Conservation (phyloP, 2,329 filamentous ascomycete genomes). For the Aureobasidium pullulans region DNA sequence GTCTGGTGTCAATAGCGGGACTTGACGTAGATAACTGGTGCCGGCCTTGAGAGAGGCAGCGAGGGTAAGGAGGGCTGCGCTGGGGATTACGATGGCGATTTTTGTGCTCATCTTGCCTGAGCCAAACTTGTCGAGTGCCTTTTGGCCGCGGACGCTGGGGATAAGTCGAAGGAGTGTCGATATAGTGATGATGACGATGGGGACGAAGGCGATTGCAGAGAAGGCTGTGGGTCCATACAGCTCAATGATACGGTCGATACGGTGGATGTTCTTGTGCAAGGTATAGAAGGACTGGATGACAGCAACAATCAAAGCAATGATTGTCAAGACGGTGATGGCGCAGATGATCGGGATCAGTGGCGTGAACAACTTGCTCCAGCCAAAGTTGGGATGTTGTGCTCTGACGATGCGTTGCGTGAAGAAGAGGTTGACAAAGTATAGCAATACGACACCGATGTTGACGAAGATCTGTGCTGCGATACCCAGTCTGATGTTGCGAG, state of each 20-base stretch:
- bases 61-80: conserved; percentile 54
- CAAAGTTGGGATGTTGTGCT: conserved; percentile 61
- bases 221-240: conserved; percentile 56
- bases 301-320: conserved; percentile 59
- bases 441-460: conserved; percentile 63
- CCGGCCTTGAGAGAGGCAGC: conserved; percentile 64
- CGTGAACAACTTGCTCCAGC: conserved; percentile 55
- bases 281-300: conserved; percentile 63
- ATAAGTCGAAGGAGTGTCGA: conserved; percentile 37
- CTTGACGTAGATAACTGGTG: conserved; percentile 45
- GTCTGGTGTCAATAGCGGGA: conserved; percentile 24
- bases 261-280: conserved; percentile 42
- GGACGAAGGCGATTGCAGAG: conserved; percentile 58
- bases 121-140: conserved; percentile 54
- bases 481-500: conserved; percentile 38
- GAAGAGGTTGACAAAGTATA: conserved; percentile 72
- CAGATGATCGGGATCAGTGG: conserved; percentile 52
- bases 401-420: conserved; percentile 69
- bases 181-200: conserved; percentile 49
- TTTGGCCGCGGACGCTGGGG: conserved; percentile 17
- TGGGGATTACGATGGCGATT: conserved; percentile 54
- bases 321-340: conserved; percentile 48
- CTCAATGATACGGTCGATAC: conserved; percentile 55
- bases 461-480: conserved; percentile 62
- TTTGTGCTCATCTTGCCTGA: conserved; percentile 60